Base-by-base conservation (phyloP, 2,329 filamentous ascomycete genomes). In the Colletotrichum paranaense region DNA sequence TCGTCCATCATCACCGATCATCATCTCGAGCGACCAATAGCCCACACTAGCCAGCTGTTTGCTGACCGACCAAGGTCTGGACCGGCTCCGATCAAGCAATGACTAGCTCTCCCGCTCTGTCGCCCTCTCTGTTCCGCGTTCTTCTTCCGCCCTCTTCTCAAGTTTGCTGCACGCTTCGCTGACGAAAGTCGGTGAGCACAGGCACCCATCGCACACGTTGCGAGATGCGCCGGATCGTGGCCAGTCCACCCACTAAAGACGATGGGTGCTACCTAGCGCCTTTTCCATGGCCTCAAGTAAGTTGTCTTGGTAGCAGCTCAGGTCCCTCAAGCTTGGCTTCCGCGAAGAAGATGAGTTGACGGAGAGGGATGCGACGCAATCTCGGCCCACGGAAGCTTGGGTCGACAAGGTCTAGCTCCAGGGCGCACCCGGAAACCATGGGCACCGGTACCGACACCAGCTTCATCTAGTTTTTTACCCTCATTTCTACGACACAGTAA, bases 331-430 rank as follows among this genome's bases (percentile, higher is more conserved):
- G 62, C 67, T 73, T 73, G 71, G 71, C 71, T 73, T 62, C 71
- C 71, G 57, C 60, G n/a, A 49, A 49, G 24, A 62, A 73, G 71
- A 73, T 71, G 71, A 38, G 71, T 66, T 71, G 71, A 71, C 49
- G 67, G 71, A 65, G 71, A 60, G 71, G 71, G 67, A 73, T 73
- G 67, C 67, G 70, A 73, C 46, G 66, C 60, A 70, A 64, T 71
- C 60, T 66, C 56, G 71, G 67, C 67, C 56, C 67, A 57, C 71
- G 60, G 67, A 62, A 70, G 60, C 67, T 71, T 66, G 67, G 59
- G 49, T 71, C 67, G 35, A 28, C 60, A 32, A 69, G 66, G 70
- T 49, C 62, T 73, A 73, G 71, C 71, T 62, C 55, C 71, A 71
- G 71, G 67, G 71, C 67, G 32, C 55, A 56, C n/a, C 60, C 35